Conservation (phyloP, 2,329 filamentous ascomycete species). For the Arachnopeziza araneosa region DNA sequence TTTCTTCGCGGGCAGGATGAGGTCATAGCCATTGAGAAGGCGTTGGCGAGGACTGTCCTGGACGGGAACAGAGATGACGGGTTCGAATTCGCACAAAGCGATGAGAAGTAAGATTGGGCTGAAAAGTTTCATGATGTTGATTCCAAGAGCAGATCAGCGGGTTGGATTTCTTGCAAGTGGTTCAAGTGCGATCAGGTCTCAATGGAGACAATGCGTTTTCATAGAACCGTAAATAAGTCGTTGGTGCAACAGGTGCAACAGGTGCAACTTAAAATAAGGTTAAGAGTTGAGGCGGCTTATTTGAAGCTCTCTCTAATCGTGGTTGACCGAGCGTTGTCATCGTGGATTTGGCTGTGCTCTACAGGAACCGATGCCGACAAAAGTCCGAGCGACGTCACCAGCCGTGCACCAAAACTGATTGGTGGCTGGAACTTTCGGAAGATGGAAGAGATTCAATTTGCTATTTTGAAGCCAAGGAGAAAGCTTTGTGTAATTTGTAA, state of each 20-base stretch:
- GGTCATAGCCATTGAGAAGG: conserved; percentile 39
- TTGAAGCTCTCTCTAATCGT: background rate
- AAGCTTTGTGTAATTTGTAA: background rate
- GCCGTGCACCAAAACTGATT: background rate
- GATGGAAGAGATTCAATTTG: background rate
- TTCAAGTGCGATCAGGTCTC: background rate
- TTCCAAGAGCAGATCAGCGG: background rate
- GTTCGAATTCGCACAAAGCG: conserved; percentile 18
- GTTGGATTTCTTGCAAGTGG: background rate
- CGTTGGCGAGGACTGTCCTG: conserved; percentile 51
- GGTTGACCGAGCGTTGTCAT: background rate
- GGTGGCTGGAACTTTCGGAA: background rate
- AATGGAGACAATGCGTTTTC: background rate
- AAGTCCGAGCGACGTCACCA: background rate
- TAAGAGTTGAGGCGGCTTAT: background rate
- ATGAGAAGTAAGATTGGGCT: conserved; percentile 20
- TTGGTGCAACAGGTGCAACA: background rate
- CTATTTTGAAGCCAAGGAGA: background rate
- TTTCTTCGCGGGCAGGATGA: background rate
- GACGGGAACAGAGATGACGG: conserved; percentile 22
- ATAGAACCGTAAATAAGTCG: background rate
- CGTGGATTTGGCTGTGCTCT: too few species aligned
- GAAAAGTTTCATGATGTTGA: conserved; percentile 23
- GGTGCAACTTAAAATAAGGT: background rate
- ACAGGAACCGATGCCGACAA: background rate